Evolutionary conservation across 176 grass and related monocot species (phyloP), one percentile per base, ranked within the genome.

Genomic region (Cymbopogon citratus): DNA sequence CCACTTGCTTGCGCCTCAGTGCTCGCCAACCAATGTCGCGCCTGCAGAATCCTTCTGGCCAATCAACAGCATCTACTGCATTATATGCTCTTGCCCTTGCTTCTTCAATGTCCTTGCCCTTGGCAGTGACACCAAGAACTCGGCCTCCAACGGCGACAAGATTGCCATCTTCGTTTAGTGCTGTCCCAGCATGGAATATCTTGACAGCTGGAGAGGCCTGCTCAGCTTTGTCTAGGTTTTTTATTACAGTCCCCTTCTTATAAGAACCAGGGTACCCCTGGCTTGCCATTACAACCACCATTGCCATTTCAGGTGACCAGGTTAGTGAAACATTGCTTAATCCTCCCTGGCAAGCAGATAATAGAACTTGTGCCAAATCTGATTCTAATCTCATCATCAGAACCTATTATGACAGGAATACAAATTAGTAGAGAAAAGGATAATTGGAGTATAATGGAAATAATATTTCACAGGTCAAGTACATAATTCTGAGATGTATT

Each of bases 241-340:
- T 88, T 90, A 97, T 92, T 14, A 89, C 72, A 14, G 90, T 85
- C 0, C 90, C 88, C 84, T 91, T 97, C 86, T 92, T 91, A 66
- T 98, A 98, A 61, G 90, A 68, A 5, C 90, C 81, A 5, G 92
- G 95, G 70, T 98, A 98, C 41, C 92, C 95, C 63, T 85, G 70
- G 16, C 86, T 92, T 44, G 95, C 95, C 89, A 97, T 92, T 49
- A 98, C 95, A 27, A 94, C 92, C 70, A 92, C 90, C 86, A 91
- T 84, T 2, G 92, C 89, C 3, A 91, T 74, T 79, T 88, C 95
- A 3, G 85, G 69, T 1, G 90, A 94, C 92, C 95, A 97, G 9
- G 73, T 76, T 64, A 97, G 43, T 1, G 92, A 89, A 40, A 92
- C 88, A 44, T 66, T 82, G 46, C 81, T 75, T 43, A 97, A 65